Evolutionary conservation across 208 protist genomes (phyloP).

Genomic region (Leishmania mexicana): DNA sequence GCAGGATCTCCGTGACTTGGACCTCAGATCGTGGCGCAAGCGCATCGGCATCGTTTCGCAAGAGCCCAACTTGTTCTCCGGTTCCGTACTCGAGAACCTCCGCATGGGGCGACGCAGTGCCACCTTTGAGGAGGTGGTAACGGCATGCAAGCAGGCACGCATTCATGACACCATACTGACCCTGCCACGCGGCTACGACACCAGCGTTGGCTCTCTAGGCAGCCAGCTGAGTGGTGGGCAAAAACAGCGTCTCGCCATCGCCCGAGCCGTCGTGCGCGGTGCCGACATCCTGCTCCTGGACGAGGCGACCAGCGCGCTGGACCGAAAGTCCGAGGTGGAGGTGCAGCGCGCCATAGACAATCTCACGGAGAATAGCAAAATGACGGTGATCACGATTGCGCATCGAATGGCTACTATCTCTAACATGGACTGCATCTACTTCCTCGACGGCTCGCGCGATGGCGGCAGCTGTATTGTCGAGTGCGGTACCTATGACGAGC

Average conservation of each 20-base stretch:
- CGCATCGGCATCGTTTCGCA: conserved; percentile 88
- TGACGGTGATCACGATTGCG: conserved; percentile 89
- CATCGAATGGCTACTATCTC: conserved; percentile 90
- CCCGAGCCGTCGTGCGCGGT: conserved; percentile 74
- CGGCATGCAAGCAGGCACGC: conserved; percentile 66
- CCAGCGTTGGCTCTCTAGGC: conserved; percentile 79
- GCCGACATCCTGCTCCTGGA: conserved; percentile 88
- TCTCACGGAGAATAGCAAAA: conserved; percentile 59
- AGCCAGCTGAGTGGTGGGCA: conserved; percentile 87
- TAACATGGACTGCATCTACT: conserved; percentile 89
- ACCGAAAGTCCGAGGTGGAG: conserved; percentile 87
- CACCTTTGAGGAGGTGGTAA: conserved; percentile 73
- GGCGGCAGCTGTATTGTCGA: conserved; percentile 62
- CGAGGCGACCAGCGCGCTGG: conserved; percentile 92
- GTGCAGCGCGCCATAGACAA: conserved; percentile 78
- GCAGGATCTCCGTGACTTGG: conserved; percentile 51
- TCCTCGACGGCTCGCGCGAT: conserved; percentile 50
- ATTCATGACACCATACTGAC: conserved; percentile 88
- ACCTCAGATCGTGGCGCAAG: conserved; percentile 55
- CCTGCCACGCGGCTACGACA: conserved; percentile 86
- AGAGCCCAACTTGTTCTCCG: conserved; percentile 80
- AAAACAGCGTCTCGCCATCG: conserved; percentile 92
- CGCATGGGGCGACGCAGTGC: conserved; percentile 62
- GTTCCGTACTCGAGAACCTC: conserved; percentile 75
- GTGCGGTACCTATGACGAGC: conserved; percentile 65